phyloP scores from a whole-genome alignment of 306 rosid species.

The Ceratonia siliqua region DNA sequence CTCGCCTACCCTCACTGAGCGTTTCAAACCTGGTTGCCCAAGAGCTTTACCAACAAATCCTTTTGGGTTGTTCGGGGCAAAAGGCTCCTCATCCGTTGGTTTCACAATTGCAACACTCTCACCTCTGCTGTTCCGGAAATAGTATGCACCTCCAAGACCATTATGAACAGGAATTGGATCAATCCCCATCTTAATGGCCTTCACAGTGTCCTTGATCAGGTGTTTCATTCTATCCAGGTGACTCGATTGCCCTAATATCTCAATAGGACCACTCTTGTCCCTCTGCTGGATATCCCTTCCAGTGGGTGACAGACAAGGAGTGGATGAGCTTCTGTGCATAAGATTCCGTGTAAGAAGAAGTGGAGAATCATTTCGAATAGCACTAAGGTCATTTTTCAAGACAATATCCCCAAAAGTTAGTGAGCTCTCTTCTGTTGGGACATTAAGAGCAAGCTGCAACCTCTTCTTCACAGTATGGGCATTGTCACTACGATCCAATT shows the following conservation, averaged over 20 bases:
- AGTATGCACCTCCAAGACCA: conserved; percentile 98
- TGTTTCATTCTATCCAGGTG: conserved; percentile 47
- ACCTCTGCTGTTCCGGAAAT: conserved; percentile 68
- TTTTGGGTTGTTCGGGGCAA: conserved; percentile 95
- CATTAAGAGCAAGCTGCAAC: conserved; percentile 87
- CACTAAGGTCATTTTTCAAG: conserved; percentile 82
- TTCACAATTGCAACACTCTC: conserved; percentile 91
- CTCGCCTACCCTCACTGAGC: conserved; percentile 95
- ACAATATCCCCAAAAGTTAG: conserved; percentile 86
- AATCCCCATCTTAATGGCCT: conserved; percentile 78
- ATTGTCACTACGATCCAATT: conserved; percentile 80
- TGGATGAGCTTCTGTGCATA: conserved; percentile 91
- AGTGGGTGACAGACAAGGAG: conserved; percentile 90
- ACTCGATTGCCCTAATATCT: conserved; percentile 73
- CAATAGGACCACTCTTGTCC: conserved; percentile 90
- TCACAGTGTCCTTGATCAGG: conserved; percentile 64
- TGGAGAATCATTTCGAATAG: conserved; percentile 77
- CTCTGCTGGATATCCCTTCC: conserved; percentile 86
- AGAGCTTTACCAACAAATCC: conserved; percentile 94
- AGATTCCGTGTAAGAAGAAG: conserved; percentile 85
- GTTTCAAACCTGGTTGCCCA: conserved; percentile 94
- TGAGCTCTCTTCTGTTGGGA: conserved; percentile 88
- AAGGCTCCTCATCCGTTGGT: conserved; percentile 98
- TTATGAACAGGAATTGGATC: conserved; percentile 82
- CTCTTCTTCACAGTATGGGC: conserved; percentile 96